Evolutionary conservation across 176 grass and related monocot species (phyloP), one percentile per base, ranked within the genome.

Genomic region (Musa acuminata): DNA sequence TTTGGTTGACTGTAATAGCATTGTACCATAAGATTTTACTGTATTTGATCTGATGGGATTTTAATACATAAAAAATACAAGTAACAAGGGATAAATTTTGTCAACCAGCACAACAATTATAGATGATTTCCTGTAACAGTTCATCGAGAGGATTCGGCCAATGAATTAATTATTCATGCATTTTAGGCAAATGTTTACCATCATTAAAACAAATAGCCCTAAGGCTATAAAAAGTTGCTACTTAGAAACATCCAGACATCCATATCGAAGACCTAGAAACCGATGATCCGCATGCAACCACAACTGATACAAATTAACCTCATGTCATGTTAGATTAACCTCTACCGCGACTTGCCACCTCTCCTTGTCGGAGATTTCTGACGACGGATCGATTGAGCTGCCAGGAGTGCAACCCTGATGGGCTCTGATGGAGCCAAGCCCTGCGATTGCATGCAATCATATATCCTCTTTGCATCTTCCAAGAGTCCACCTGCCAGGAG

Each of bases 391-490:
- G 80, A 64, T 54, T 80, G 48, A 19, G 76, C 77, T 52, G 77
- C 62, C 62, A 19, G 85, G 25, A 87, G 67, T 8, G 73, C 72
- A 13, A 82, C 16, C 68, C 73, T 81, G 1, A 74, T 64, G 51
- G 55, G 23, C n/a, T 80, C 75, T 27, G 94, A 83, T 35, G 84
- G 80, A 24, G 62, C 66, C 52, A 93, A 87, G 52, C 90, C 85
- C 74, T n/a, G 55, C 13, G 83, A 55, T 75, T 85, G 84, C 94
- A 98, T 98, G 72, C 72, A 72, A 53, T 82, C 84, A n/a, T 75
- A 52, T 63, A 87, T 88, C 77, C 87, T 90, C 13, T 87, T 82
- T n/a, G 85, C 90, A 54, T 93, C 86, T 19, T 93, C 84, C 11
- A 60, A 49, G 43, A 85, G 81, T 10, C 90, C 86, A 59, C 90